These are phyloP conservation scores for Fusarium graminum DNA, from an alignment of 2,329 filamentous ascomycete genomes.

Conservation along the genomic window DNA sequence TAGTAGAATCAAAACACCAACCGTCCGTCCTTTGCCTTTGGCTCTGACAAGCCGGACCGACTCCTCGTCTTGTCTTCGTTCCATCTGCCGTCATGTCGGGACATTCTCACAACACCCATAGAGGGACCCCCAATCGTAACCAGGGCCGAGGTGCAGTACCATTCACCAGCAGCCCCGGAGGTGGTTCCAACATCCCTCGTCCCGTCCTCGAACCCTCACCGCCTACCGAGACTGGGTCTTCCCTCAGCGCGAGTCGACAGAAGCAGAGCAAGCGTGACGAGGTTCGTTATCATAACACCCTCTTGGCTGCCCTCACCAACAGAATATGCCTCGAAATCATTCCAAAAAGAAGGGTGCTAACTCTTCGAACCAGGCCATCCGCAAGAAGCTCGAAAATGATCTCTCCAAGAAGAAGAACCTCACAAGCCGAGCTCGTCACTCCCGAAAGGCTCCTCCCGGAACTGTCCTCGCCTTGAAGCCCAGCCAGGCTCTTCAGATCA, in stretches of 20 bases:
- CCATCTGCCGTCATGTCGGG: conserved; percentile 62
- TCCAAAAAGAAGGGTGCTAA: conserved; percentile 30
- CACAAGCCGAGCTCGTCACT: conserved; percentile 81
- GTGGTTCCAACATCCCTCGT: conserved; percentile 76
- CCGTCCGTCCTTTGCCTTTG: conserved; percentile 39
- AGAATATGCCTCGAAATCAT: conserved; percentile 35
- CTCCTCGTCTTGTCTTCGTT: conserved; percentile 40
- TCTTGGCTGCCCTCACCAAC: conserved; percentile 8
- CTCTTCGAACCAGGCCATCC: conserved; percentile 79
- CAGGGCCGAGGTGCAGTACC: conserved; percentile 70
- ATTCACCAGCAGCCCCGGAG: conserved; percentile 71
- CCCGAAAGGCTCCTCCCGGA: conserved; percentile 93
- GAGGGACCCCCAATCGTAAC: conserved; percentile 75
- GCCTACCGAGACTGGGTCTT: conserved; percentile 72
- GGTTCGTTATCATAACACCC: conserved; percentile 68
- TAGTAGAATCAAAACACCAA: conserved; percentile 33
- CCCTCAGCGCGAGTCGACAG: conserved; percentile 91
- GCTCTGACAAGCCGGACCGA: conserved; percentile 37
- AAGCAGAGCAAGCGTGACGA: conserved; percentile 99
- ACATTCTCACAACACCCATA: conserved; percentile 65
- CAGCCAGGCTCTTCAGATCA: conserved; percentile 96
- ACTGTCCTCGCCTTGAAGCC: conserved; percentile 96
- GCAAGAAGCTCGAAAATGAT: conserved; percentile 95
- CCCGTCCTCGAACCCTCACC: conserved; percentile 72
- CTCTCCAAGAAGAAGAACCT: conserved; percentile 96